Evolutionary conservation across 2,329 filamentous ascomycete species (phyloP).

Genomic region (Hyphodiscus sp.): DNA sequence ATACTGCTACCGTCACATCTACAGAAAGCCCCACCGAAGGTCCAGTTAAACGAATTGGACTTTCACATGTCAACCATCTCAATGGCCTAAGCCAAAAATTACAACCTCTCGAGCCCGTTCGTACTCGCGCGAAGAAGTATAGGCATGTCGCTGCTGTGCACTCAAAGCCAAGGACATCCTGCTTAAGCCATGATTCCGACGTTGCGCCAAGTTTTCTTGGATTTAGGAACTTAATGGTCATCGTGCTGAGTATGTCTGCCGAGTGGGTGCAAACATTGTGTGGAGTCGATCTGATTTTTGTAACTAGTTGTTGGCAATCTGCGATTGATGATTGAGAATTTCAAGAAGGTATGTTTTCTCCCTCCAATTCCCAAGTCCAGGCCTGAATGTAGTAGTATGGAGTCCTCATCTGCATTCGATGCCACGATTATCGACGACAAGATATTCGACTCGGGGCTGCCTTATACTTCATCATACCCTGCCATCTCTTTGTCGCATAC

Average conservation of each 20-base stretch:
- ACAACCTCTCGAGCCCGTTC: conserved; percentile 22
- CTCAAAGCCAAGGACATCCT: conserved; percentile 63
- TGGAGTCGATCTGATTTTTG: conserved; percentile 2
- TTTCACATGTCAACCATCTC: conserved; percentile 24
- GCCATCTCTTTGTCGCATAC: conserved; percentile 85
- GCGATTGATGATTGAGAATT: conserved; percentile 92
- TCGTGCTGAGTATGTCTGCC: conserved; percentile 65
- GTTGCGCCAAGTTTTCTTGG: conserved; percentile 79
- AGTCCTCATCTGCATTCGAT: conserved; percentile 84
- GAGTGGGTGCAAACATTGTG: not conserved
- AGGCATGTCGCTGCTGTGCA: conserved; percentile 89
- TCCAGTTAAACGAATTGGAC: conserved; percentile 18
- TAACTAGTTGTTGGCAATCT: conserved; percentile 79
- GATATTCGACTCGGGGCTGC: conserved; percentile 70
- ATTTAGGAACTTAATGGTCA: conserved; percentile 93
- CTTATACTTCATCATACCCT: conserved; percentile 82
- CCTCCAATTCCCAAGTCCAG: not conserved
- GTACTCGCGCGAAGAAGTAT: conserved; percentile 55
- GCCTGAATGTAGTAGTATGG: conserved; percentile 56
- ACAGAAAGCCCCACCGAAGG: conserved; percentile 9
- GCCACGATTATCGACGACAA: conserved; percentile 76
- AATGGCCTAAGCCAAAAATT: conserved; percentile 9
- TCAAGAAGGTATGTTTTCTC: conserved; percentile 64
- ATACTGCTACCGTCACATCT: conserved; percentile 22
- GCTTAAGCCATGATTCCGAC: conserved; percentile 76